Base-by-base conservation (phyloP, 257 asterid species). In the Scutellaria galericulata region DNA sequence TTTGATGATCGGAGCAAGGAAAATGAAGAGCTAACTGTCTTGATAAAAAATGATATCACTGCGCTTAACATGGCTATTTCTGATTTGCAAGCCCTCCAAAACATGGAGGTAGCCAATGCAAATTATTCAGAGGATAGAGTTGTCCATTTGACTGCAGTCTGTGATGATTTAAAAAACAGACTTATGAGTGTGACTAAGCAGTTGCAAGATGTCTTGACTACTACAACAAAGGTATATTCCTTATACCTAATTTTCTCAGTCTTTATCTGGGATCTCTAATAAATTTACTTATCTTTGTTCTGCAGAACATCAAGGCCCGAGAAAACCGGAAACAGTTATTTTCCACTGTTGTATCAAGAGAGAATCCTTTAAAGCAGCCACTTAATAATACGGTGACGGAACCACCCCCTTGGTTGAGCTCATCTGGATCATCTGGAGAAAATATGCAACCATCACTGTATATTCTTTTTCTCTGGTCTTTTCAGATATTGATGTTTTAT, bases 1-100 rank as follows among this genome's bases (percentile, higher is more conserved):
- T 92, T 92, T 71, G 96, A 92, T 59, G 97, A 92, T 72, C 93
- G 93, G 77, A 85, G 93, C 83, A 70, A 81, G 81, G 97, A 92
- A 84, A 92, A 88, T 70, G 96, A 89, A 76, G 91, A 89, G 67
- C 81, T 89, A 66, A 87, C 95, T 7, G 74, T 77, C 65, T 62
- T 89, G 71, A 89, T 89, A 50, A 91, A 91, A 77, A 85, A 83
- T 78, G 96, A 91, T 48, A 85, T 92, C 62, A 86, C 90, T 4
- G 78, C 90, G 9, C 86, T 92, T 51, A 89, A 89, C 45, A 67
- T 83, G 66, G 93, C 87, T 52, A 66, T 92, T 24, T 88, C 92
- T 39, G 96, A 91, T 75, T 78, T 91, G 71, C 96, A 89, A 83
- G 68, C 84, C 60, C 75, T 89, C 60, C 90, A 89, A 66, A 82